These are phyloP conservation scores for Claviceps fusiformis DNA, from an alignment of 2,329 filamentous ascomycete species.

Conservation along the genomic window DNA sequence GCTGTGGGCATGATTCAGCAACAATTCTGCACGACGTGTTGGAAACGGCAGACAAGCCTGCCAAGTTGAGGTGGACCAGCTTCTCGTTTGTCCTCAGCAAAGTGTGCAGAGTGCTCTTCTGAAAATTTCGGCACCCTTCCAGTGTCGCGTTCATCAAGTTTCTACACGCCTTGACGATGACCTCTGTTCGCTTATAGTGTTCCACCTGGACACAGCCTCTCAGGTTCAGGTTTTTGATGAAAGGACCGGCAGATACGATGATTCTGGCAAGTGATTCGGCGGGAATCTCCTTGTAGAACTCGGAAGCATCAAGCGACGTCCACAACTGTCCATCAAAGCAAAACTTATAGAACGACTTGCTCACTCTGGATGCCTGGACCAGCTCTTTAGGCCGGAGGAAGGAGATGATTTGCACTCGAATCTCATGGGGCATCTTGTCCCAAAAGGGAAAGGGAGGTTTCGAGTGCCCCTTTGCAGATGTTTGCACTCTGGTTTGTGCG, in stretches of 20 bases:
- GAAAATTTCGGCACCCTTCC: slow-evolving; percentile 79
- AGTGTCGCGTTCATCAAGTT: slow-evolving; percentile 82
- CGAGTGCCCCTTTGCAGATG: slow-evolving; percentile 8
- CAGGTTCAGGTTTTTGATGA: slow-evolving; percentile 80
- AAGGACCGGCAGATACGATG: slow-evolving; percentile 73
- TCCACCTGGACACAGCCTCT: slow-evolving; percentile 82
- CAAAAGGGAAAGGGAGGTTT: slow-evolving; percentile 52
- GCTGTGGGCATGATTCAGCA: slow-evolving; percentile 60
- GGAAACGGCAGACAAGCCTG: slow-evolving; percentile 64
- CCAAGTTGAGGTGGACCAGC: slow-evolving; percentile 75
- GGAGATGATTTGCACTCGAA: slow-evolving; percentile 64
- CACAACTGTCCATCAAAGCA: slow-evolving; percentile 95
- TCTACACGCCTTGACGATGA: slow-evolving; percentile 68
- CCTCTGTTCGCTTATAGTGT: slow-evolving; percentile 63
- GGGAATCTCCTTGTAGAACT: slow-evolving; percentile 79
- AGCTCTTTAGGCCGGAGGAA: slow-evolving; percentile 71
- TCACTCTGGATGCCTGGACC: slow-evolving; percentile 63
- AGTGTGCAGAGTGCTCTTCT: slow-evolving; percentile 62
- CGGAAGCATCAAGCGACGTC: slow-evolving; percentile 69
- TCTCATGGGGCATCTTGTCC: slow-evolving; percentile 67
- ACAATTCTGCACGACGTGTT: slow-evolving; percentile 82
- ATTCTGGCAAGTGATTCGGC: slow-evolving; percentile 73
- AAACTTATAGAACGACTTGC: slow-evolving; percentile 62
- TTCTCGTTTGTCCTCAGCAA: slow-evolving; percentile 61
- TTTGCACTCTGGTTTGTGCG: slow-evolving; percentile 9